A percentile compares a stretch with the other conserved stretches of the same genome.
phyloP scores from a whole-genome alignment of 2,329 filamentous ascomycete genomes.

The Sporothrix protearum region DNA sequence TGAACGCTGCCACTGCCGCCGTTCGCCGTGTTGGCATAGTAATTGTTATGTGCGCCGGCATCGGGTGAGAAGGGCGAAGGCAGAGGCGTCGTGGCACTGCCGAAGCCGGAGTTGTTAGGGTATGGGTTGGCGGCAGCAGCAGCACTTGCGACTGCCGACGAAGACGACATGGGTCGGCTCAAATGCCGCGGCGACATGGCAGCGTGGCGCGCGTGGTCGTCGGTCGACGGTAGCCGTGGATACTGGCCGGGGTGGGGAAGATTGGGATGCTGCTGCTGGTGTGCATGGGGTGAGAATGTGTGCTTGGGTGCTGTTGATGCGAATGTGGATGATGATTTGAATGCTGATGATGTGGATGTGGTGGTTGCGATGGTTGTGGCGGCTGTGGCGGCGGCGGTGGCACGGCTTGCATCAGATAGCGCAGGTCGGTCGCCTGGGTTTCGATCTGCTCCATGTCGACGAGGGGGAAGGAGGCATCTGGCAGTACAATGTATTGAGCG shows the following conservation, averaged over 20 bases:
- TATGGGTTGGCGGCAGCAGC: not conserved
- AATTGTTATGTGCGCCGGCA: not conserved
- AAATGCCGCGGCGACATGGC: conserved; percentile 32
- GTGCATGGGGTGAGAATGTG: conserved; percentile 5
- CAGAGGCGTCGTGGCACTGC: not conserved
- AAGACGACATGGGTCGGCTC: not conserved
- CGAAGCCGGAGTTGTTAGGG: not conserved
- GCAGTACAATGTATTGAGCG: not conserved
- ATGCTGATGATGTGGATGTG: not conserved
- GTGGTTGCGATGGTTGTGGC: conserved; percentile 17
- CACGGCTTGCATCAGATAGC: conserved; percentile 44
- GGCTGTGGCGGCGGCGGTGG: conserved; percentile 10
- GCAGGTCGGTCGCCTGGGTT: conserved; percentile 53
- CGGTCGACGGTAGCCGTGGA: conserved; percentile 10
- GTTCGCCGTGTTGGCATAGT: not conserved
- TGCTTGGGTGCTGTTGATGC: not conserved
- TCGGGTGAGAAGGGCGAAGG: conserved; percentile 25
- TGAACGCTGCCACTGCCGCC: conserved; percentile 3
- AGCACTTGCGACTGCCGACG: not conserved
- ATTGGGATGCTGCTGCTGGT: conserved; percentile 26
- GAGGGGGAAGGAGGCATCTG: conserved; percentile 33
- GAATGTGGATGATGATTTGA: conserved; percentile 16
- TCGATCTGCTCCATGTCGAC: conserved; percentile 53
- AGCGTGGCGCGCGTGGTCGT: conserved; percentile 18
- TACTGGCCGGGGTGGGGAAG: not conserved